Percentiles rank a stretch among this genome's conserved stretches.
phyloP scores from a whole-genome alignment of 768 basidiomycete genomes.

The Suillus alpinus region DNA sequence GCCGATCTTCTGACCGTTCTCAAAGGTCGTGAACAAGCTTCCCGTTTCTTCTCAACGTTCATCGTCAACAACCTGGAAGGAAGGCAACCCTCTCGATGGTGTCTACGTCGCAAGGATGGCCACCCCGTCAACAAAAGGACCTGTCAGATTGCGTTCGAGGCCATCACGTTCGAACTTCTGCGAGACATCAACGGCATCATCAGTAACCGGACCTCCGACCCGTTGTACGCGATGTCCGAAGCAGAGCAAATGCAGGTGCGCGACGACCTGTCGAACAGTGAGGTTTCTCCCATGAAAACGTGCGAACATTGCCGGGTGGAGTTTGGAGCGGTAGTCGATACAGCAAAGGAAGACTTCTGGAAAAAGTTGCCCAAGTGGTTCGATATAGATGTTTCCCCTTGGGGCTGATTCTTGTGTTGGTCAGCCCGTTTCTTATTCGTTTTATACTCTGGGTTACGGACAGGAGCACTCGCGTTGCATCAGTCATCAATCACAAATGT shows the following conservation, averaged over 20 bases:
- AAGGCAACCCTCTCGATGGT: slow-evolving; percentile 47
- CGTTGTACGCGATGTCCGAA: slow-evolving; percentile 67
- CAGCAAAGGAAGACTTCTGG: slow-evolving; percentile 65
- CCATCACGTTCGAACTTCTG: slow-evolving; percentile 70
- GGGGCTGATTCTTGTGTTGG: slow-evolving; percentile 24
- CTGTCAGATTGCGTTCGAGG: slow-evolving; percentile 72
- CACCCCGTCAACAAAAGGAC: slow-evolving; percentile 45
- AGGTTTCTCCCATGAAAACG: slow-evolving; percentile 46
- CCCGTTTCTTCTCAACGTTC: slow-evolving; percentile 75
- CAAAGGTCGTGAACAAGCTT: slow-evolving; percentile 68
- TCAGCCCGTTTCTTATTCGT: neutral
- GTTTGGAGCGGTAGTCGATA: slow-evolving; percentile 58
- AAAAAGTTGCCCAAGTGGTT: slow-evolving; percentile 64
- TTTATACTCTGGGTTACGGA: neutral
- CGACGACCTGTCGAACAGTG: slow-evolving; percentile 42
- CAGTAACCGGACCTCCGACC: slow-evolving; percentile 64
- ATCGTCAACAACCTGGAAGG: slow-evolving; percentile 74
- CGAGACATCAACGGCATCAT: slow-evolving; percentile 70
- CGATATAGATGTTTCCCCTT: slow-evolving; percentile 44
- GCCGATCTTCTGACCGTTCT: slow-evolving; percentile 58
- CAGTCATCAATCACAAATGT: too few relatives aligned
- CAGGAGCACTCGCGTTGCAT: too few relatives aligned
- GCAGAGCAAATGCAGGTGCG: slow-evolving; percentile 64
- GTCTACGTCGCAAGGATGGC: slow-evolving; percentile 47
- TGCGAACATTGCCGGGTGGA: slow-evolving; percentile 66